Evolutionary conservation across 108 stramenopile genomes (phyloP), one percentile per base, ranked within the genome.

Genomic region (Bacterosira constricta): DNA sequence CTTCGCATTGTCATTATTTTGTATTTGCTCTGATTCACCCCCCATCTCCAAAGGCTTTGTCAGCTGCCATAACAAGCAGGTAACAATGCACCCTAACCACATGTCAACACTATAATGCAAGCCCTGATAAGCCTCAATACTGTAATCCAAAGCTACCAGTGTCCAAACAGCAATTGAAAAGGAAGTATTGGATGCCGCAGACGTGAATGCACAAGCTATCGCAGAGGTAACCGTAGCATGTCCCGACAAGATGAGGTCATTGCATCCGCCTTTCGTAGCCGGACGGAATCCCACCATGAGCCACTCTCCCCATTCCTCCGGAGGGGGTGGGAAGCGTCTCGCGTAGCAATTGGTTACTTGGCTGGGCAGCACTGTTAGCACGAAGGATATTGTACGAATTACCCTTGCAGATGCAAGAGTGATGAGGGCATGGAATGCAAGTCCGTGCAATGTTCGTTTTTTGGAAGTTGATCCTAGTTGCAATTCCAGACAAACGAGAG

Each of bases 31-130:
- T 17, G 35, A 11, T 3, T 63, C 56, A 21, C 55, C 76, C 31
- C 30, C 76, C 17, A 30, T 35, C 64, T 91, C 90, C 13, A 88
- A 21, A 1, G 72, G 44, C 17, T 80, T 66, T 20, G 83, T 69
- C 20, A 80, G 52, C 25, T 72, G 78, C 88, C 88, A 93, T 8
- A 90, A 57, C 54, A 93, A 77, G 57, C 81, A 80, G 36, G 81
- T 85, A 8, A 93, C 57, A 37, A 93, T 63, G 12, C 83, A 80
- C 13, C 92, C 92, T 57, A 93, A 21, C 86, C 88, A 90, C 92
- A 93, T 93, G 63, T 93, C 92, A 0, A 91, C 90, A 39, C 82
- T 83, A 55, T 93, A 93, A 63, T 93, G 92, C 75, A 90, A 90
- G 7, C 92, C 92, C 65, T 93, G 86, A 64, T 89, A 90, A 1